Percentiles rank a stretch among this genome's conserved stretches.
Evolutionary conservation across 2,329 filamentous ascomycete genomes (phyloP).

Genomic region (Pseudogymnoascus sp.): DNA sequence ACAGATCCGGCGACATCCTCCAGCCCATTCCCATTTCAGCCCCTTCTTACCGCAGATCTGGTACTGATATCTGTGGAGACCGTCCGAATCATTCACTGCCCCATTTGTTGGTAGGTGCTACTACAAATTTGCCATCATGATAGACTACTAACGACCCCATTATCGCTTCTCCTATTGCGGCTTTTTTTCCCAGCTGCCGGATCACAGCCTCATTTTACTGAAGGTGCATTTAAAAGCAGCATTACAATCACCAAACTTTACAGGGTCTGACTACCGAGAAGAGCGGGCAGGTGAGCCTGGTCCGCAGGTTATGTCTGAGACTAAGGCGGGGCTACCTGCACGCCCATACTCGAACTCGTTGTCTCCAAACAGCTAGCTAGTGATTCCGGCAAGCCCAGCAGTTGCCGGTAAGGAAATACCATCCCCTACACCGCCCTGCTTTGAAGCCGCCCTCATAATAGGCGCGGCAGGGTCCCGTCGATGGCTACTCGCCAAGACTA

Average conservation of each 20-base stretch:
- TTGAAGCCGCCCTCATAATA: neutral
- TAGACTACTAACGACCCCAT: neutral
- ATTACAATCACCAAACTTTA: neutral
- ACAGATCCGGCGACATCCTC: constrained; percentile 1
- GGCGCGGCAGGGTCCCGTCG: constrained; percentile 4
- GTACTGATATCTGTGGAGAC: neutral
- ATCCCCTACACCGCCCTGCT: neutral
- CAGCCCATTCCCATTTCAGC: neutral
- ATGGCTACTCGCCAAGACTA: neutral
- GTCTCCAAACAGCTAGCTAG: neutral
- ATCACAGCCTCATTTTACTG: neutral
- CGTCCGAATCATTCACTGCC: neutral
- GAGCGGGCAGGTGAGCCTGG: neutral
- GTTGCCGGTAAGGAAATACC: neutral
- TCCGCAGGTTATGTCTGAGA: neutral
- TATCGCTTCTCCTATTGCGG: neutral
- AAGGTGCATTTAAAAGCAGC: neutral
- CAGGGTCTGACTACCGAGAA: neutral
- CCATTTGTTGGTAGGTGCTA: neutral
- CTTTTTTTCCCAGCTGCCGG: neutral
- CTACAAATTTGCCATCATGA: neutral
- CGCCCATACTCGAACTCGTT: neutral
- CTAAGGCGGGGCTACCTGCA: neutral
- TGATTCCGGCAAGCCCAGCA: neutral
- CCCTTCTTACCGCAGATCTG: neutral